A percentile compares a stretch with the other conserved stretches of the same genome.
phyloP scores from a whole-genome alignment of 306 rosid genomes.

The Hylodesmum podocarpum region DNA sequence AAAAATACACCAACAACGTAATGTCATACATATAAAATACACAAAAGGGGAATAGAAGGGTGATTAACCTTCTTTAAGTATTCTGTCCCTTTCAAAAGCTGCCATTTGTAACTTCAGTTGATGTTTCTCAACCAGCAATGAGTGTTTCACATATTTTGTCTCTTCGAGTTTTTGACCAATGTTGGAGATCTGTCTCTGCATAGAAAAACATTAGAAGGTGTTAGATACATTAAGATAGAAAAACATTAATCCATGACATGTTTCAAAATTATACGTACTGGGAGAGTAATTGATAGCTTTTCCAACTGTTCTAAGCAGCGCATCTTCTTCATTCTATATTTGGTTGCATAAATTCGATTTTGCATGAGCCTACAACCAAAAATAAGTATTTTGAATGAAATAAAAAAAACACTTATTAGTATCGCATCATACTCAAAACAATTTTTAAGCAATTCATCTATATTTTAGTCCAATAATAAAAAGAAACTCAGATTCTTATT shows the following conservation, averaged over 20 bases:
- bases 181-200: constrained; percentile 33
- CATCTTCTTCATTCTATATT: neutral
- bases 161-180: constrained; percentile 29
- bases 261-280: constrained; percentile 29
- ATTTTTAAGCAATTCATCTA: no score
- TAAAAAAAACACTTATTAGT: no score
- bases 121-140: constrained; percentile 39
- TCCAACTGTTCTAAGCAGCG: neutral
- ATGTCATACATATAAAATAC: neutral
- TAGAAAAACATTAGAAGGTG: neutral
- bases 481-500: no score
- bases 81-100: neutral
- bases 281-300: constrained; percentile 13
- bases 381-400: neutral
- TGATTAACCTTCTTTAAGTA: constrained; percentile 49
- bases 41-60: neutral
- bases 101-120: constrained; percentile 32
- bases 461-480: no score
- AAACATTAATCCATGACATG: neutral
- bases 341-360: neutral
- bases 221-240: neutral
- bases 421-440: no score
- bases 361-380: neutral
- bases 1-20: no score
- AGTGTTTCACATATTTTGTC: neutral